phyloP scores from a whole-genome alignment of 2,329 filamentous ascomycete genomes.

The Rhinocladiella mackenziei region DNA sequence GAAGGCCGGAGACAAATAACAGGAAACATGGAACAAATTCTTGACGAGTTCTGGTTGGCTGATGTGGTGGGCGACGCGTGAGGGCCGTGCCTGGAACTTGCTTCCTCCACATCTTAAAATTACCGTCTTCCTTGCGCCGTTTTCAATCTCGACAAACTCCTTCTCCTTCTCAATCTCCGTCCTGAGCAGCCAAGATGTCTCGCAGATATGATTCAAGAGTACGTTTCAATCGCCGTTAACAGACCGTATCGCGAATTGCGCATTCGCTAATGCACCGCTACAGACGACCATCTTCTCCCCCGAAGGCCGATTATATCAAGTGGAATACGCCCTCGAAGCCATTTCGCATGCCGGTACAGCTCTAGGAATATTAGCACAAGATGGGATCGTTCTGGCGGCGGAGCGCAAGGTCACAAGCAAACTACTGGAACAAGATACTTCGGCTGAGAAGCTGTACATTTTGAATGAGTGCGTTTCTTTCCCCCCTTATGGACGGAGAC shows the following conservation, averaged over 20 bases:
- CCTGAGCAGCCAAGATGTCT: constrained; percentile 63
- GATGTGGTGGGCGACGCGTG: constrained; percentile 17
- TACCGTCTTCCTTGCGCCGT: not conserved
- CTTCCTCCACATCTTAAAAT: constrained; percentile 3
- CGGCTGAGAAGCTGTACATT: constrained; percentile 99
- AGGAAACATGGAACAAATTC: constrained; percentile 2
- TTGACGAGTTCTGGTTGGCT: constrained; percentile 17
- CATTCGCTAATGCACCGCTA: too few species aligned
- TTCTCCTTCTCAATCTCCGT: not conserved
- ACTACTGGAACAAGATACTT: constrained; percentile 97
- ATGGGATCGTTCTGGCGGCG: constrained; percentile 96
- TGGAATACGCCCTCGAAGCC: constrained; percentile 97
- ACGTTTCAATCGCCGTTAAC: too few species aligned
- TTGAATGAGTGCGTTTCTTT: constrained; percentile 78
- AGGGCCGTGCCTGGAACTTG: constrained; percentile 17
- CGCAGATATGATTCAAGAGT: constrained; percentile 97
- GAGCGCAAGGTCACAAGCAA: constrained; percentile 99
- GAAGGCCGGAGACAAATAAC: too few species aligned
- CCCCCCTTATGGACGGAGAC: not conserved
- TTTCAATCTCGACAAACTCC: not conserved
- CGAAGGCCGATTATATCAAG: constrained; percentile 96
- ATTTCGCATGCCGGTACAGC: constrained; percentile 98
- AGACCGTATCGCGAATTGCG: too few species aligned
- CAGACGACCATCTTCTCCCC: constrained; percentile 99
- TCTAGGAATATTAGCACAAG: constrained; percentile 91